Percentiles rank a stretch among this genome's conserved stretches.
phyloP scores from a whole-genome alignment of 805 yeast genomes.

The Candida broadrunensis region DNA sequence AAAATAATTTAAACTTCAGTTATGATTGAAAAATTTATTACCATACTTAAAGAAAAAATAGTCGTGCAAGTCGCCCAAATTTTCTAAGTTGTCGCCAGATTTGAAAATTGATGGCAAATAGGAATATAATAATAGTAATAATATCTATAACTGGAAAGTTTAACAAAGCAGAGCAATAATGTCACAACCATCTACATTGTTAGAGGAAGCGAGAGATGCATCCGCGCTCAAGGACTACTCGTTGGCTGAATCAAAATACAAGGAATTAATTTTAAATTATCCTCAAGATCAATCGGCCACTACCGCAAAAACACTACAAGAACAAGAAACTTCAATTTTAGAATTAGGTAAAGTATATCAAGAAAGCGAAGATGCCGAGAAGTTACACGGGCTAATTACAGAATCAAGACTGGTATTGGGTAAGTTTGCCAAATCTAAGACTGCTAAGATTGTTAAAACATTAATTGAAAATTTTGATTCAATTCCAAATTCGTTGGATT shows the following conservation, averaged over 20 bases:
- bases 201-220: slow-evolving; percentile 63
- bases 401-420: slow-evolving; percentile 70
- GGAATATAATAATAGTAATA: no score
- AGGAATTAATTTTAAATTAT: slow-evolving; percentile 39
- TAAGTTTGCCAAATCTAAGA: slow-evolving; percentile 86
- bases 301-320: slow-evolving; percentile 28
- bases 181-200: slow-evolving; percentile 21
- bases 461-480: slow-evolving; percentile 75
- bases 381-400: slow-evolving; percentile 60
- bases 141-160: no score
- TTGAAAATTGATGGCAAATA: slow-evolving; percentile 3
- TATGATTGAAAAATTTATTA: no score
- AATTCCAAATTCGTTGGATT: slow-evolving; percentile 59
- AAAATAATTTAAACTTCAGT: no score
- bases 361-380: slow-evolving; percentile 41
- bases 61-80: neutral
- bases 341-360: slow-evolving; percentile 77
- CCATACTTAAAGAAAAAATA: no score
- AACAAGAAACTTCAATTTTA: slow-evolving; percentile 63
- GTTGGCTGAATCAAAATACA: slow-evolving; percentile 61
- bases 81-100: neutral
- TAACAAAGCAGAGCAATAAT: no score
- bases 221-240: slow-evolving; percentile 45
- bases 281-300: slow-evolving; percentile 6
- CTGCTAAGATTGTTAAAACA: slow-evolving; percentile 83